Base-by-base conservation (phyloP, 805 yeast species). In the Saturnispora sekii region DNA sequence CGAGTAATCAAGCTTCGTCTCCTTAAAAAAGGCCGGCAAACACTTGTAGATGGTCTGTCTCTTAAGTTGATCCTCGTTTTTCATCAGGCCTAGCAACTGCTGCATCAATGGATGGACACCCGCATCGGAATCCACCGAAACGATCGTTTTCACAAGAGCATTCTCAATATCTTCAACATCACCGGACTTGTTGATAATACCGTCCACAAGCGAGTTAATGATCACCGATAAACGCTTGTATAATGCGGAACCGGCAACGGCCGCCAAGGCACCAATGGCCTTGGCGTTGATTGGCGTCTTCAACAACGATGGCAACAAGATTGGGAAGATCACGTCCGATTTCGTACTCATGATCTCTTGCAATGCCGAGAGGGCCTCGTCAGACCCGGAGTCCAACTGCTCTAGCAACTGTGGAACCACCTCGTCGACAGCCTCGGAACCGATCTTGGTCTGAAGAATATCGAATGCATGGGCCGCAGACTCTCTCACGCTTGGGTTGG, bases 391-490 rank as follows among this genome's bases (percentile, higher is more conserved):
- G 2, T 82, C 80, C 53, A 90, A 69, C 74, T 80, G 72, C 45
- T 71, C 72, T 59, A 93, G 72, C 61, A 93, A 72, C 55, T 80
- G 77, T 17, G 98, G 99, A 53, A 93, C 69, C 51, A 93, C 74
- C 55, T 84, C 89, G 60, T 90, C 97, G 52, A 88, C 81, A 6
- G 94, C 96, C 38, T 73, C 72, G 55, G 81, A 81, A 45, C 97
- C 97, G 53, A 88, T 72, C 44, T 77, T 73, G 44, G 77, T 81
- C 61, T 89, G 96, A 55, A 88, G 77, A 6, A 79, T 80, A 55
- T 93, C 97, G 58, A 93, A 90, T 0, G 96, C 89, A 37, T 72
- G 72, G 3, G 96, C 96, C 16, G 98, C 95, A 12, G 96, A 83
- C 56, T 78, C 89, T 59, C 98, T 78, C 12, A 90, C 97, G 14